phyloP scores from a whole-genome alignment of 495 filamentous ascomycete species.

The Aspergillus sclerotiicarbonarius region DNA sequence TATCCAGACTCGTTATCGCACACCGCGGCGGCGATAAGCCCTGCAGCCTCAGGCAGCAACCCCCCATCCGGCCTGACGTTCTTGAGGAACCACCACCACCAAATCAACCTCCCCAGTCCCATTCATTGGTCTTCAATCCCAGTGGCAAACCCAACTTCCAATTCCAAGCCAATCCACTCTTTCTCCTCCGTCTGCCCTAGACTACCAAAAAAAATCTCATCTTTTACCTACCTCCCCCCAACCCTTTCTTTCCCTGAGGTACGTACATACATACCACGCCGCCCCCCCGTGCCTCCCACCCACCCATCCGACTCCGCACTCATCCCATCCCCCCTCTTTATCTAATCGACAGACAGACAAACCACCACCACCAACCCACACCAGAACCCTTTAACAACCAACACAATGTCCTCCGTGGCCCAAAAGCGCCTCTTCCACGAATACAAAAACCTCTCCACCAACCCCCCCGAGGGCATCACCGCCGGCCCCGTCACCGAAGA shows the following conservation, averaged over 20 bases:
- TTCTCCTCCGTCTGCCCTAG: neutral
- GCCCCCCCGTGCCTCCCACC: neutral
- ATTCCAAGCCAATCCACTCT: neutral
- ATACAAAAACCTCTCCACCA: constrained; percentile 82
- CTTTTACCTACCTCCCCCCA: constrained; percentile 1
- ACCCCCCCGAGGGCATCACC: constrained; percentile 89
- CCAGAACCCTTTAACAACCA: neutral
- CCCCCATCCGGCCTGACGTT: neutral
- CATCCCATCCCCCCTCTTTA: neutral
- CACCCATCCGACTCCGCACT: neutral
- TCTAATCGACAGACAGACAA: neutral
- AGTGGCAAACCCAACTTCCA: neutral
- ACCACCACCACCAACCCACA: neutral
- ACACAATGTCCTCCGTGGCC: constrained; percentile 52
- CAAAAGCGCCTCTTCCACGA: constrained; percentile 96
- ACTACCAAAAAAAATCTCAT: neutral
- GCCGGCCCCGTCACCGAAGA: constrained; percentile 92
- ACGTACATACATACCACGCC: neutral
- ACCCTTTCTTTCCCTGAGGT: neutral
- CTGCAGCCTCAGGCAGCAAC: constrained; percentile 8
- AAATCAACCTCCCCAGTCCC: neutral
- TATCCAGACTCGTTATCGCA: too few relatives aligned
- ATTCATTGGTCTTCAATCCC: neutral
- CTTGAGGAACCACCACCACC: too few relatives aligned
- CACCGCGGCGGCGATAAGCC: neutral